phyloP scores from a whole-genome alignment of 495 filamentous ascomycete genomes.

The Pyronema domesticum region DNA sequence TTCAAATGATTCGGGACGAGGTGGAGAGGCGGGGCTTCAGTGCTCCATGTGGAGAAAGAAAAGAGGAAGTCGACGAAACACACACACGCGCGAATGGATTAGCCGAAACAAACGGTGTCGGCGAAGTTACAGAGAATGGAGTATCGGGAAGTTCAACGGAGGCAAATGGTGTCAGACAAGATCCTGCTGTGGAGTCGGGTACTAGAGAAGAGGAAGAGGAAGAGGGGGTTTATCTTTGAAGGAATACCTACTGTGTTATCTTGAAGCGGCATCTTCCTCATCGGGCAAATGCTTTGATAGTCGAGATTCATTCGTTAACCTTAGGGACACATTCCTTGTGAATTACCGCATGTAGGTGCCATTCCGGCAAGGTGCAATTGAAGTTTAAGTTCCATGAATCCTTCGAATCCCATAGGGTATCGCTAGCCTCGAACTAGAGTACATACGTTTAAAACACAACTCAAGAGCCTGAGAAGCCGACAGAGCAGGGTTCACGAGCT shows the following conservation, averaged over 20 bases:
- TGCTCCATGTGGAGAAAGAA: constrained; percentile 31
- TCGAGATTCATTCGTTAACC: neutral
- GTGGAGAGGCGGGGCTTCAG: constrained; percentile 43
- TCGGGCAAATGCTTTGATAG: neutral
- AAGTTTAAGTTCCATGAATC: neutral
- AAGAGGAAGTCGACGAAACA: constrained; percentile 18
- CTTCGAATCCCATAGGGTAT: neutral
- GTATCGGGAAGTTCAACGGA: constrained; percentile 8
- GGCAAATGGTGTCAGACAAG: neutral
- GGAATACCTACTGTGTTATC: neutral
- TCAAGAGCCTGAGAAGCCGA: no score
- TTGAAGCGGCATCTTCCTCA: neutral
- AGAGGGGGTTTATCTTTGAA: constrained; percentile 36
- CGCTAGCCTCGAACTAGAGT: no score
- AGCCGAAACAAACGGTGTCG: constrained; percentile 14
- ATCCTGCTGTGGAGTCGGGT: constrained; percentile 7
- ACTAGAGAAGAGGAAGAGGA: constrained; percentile 26
- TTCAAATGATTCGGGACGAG: constrained; percentile 39
- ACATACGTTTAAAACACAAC: no score
- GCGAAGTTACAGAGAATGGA: constrained; percentile 8
- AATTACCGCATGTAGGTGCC: neutral
- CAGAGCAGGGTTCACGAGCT: no score
- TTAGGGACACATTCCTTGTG: neutral
- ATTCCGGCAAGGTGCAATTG: neutral
- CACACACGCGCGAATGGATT: constrained; percentile 13